Evolutionary conservation across 2,329 filamentous ascomycete species (phyloP).

Genomic region (Neurospora crassa): DNA sequence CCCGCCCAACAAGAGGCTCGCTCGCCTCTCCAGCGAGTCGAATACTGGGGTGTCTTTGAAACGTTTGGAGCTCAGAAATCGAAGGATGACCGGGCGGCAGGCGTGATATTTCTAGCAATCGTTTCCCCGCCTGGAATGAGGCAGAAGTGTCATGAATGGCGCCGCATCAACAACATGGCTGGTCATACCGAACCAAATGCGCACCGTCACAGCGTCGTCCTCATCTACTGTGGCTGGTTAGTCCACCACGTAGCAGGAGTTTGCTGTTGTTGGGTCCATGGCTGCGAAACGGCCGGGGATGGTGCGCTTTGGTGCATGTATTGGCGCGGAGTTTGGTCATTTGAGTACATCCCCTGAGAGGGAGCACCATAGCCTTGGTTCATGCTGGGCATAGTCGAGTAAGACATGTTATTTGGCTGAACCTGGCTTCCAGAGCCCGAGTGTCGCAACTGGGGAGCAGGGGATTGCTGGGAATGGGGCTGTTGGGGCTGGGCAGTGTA

Average conservation of each 20-base stretch:
- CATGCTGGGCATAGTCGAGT: conserved; percentile 53
- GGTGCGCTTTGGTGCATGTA: conserved; percentile 58
- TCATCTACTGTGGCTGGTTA: conserved; percentile 35
- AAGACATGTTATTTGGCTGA: conserved; percentile 46
- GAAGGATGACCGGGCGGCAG: background rate
- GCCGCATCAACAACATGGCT: background rate
- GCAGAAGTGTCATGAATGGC: background rate
- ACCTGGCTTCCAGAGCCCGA: conserved; percentile 44
- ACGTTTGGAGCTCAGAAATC: background rate
- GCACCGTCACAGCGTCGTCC: conserved; percentile 3
- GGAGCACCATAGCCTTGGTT: conserved; percentile 47
- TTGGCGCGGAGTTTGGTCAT: conserved; percentile 54
- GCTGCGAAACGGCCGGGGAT: conserved; percentile 40
- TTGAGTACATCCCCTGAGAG: conserved; percentile 47
- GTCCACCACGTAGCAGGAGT: conserved; percentile 50
- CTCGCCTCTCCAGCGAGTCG: background rate
- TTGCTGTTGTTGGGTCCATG: conserved; percentile 45
- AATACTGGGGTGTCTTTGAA: background rate
- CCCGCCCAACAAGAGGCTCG: background rate
- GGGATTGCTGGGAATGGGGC: conserved; percentile 44
- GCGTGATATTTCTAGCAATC: background rate
- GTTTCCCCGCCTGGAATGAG: background rate
- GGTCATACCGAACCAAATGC: background rate
- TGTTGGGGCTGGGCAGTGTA: conserved; percentile 42
- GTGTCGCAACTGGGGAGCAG: conserved; percentile 52